Base-by-base conservation (phyloP, 2,329 filamentous ascomycete species). In the Colletotrichum zoysiae region DNA sequence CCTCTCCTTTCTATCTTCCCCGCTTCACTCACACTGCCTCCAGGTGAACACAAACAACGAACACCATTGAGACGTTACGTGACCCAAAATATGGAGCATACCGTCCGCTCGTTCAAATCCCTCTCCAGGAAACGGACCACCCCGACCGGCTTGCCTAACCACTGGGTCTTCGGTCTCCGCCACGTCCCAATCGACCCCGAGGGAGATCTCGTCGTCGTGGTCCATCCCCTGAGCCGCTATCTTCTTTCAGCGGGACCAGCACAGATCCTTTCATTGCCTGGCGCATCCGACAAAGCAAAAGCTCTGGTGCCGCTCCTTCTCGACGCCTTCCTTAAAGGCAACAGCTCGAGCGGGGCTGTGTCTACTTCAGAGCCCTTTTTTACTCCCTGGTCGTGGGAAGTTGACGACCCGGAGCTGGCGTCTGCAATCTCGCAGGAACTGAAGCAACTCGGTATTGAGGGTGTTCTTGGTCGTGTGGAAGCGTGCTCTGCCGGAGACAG, bases 141-240 rank as follows among this genome's bases (percentile, higher is more conserved):
- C 20, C 44, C 44, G 3, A 44, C 23, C 14, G 44, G 67, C 16
- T 33, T 65, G 14, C 51, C 53, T 1, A 65, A 65, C 38, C 44
- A 53, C 20, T 69, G 53, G 44, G 61, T 56, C 3, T 66, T 70
- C 9, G 38, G 48, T 6, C 8, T 64, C 42, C 46, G 63, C 16
- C 55, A 70, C n/a, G 38, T 56, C 8, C 40, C 33, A 5, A 35
- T 69, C 18, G 1, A 38, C 3, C 62, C 55, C 8, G 38, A 55
- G 18, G 55, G 53, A 18, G 53, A 66, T 23, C 7, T 60, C 2
- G 55, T 60, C 26, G 5, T 70, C 14, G 55, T 35, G 26, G 55
- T 66, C 6, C 38, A 59, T 1, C 53, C 62, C 35, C 5, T n/a
- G n/a, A 42, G 38, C 14, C 7, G 16, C 11, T 66, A 44, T 14